A percentile compares a stretch with the other conserved stretches of the same genome.
These are phyloP conservation scores for Fusarium sp. DNA, from an alignment of 2,329 filamentous ascomycete genomes.

Conservation along the genomic window DNA sequence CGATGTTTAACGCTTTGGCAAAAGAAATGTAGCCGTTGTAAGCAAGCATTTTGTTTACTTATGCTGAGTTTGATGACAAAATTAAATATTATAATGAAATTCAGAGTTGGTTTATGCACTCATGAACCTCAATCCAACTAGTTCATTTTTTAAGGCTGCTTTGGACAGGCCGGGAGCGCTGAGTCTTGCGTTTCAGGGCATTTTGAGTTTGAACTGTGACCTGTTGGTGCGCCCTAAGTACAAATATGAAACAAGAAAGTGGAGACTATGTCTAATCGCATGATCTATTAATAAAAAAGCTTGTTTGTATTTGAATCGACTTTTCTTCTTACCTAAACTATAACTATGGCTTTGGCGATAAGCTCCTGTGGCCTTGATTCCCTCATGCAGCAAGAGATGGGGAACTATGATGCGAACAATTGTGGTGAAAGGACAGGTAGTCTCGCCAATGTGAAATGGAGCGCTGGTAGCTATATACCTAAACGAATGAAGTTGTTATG, in stretches of 20 bases:
- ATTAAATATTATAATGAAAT: neutral
- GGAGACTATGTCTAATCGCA: neutral
- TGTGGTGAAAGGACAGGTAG: rapidly evolving
- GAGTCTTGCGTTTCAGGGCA: neutral
- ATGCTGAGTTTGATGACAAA: neutral
- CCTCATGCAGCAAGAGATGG: rapidly evolving
- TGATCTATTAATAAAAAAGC: neutral
- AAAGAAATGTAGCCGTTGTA: neutral
- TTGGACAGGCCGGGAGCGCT: neutral
- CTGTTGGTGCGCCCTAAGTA: neutral
- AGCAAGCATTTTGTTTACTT: neutral
- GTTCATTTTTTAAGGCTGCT: neutral
- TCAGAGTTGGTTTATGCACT: neutral
- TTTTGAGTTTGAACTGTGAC: neutral
- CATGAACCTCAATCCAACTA: rapidly evolving
- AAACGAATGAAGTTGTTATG: neutral
- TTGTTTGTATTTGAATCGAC: rapidly evolving
- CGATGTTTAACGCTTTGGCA: too few relatives aligned
- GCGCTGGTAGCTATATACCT: rapidly evolving
- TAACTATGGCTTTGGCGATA: rapidly evolving
- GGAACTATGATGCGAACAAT: neutral
- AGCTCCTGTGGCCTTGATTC: rapidly evolving
- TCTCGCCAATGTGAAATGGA: rapidly evolving
- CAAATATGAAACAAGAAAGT: neutral
- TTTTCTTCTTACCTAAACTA: neutral